Conservation (phyloP, 148 eudicot species). For the Silene conica region DNA sequence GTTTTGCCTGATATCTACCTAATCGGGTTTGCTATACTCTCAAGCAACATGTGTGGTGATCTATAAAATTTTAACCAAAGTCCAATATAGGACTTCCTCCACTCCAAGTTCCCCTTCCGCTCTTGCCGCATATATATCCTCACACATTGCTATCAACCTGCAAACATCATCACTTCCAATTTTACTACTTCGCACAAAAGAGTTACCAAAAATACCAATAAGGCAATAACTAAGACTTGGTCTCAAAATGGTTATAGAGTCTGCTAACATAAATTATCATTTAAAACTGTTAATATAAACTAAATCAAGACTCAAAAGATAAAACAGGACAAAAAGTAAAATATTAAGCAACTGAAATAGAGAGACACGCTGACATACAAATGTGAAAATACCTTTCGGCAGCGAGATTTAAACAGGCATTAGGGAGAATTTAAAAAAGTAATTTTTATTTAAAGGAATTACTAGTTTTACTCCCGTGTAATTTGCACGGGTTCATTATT, state of each 20-base stretch:
- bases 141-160: constrained; percentile 89
- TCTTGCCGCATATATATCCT: constrained; percentile 96
- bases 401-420: too few relatives aligned
- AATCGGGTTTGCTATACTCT: constrained; percentile 87
- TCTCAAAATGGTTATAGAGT: too few relatives aligned
- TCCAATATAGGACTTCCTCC: constrained; percentile 97
- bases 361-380: background rate
- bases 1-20: too few relatives aligned
- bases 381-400: background rate
- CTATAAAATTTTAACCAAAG: constrained; percentile 83
- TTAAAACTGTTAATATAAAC: too few relatives aligned
- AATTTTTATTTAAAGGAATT: too few relatives aligned
- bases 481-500: too few relatives aligned
- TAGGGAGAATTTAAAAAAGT: too few relatives aligned
- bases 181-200: background rate
- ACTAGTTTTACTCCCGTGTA: too few relatives aligned
- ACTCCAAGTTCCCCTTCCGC: constrained; percentile 97
- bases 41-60: constrained; percentile 93
- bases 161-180: background rate
- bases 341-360: background rate
- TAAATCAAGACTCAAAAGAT: too few relatives aligned
- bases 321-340: background rate
- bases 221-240: too few relatives aligned
- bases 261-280: too few relatives aligned
- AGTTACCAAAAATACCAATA: background rate